Percentiles rank a stretch among this genome's conserved stretches.
Conservation (phyloP, 495 filamentous ascomycete species). For the Gamarada debralockiae region DNA sequence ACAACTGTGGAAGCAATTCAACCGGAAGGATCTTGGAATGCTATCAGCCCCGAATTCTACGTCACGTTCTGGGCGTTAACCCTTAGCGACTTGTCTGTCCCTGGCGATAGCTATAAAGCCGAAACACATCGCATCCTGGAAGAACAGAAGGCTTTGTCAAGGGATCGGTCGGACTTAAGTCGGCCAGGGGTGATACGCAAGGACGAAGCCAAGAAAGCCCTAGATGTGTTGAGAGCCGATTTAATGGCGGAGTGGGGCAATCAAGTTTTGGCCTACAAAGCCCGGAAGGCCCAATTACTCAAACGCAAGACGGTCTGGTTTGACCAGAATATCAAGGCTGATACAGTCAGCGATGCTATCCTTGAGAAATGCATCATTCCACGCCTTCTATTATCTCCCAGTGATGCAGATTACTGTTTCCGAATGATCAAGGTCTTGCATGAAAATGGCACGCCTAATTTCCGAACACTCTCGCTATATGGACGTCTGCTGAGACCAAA, state of each 20-base stretch:
- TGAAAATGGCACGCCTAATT: conserved; percentile 73
- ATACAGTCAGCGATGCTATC: conserved; percentile 67
- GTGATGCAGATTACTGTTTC: conserved; percentile 85
- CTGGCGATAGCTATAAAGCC: conserved; percentile 66
- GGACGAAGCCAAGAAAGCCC: conserved; percentile 56
- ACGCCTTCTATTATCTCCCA: conserved; percentile 73
- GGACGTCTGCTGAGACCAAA: conserved; percentile 81
- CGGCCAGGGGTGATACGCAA: conserved; percentile 55
- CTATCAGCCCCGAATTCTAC: conserved; percentile 73
- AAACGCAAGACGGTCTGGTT: conserved; percentile 85
- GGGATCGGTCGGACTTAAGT: conserved; percentile 69
- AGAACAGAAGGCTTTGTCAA: conserved; percentile 55
- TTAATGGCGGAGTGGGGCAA: conserved; percentile 67
- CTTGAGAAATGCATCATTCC: conserved; percentile 90
- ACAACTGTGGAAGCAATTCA: conserved; percentile 58
- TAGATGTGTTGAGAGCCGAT: conserved; percentile 54
- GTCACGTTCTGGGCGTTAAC: conserved; percentile 91
- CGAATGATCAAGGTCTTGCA: conserved; percentile 84
- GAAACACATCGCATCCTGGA: conserved; percentile 62
- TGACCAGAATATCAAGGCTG: conserved; percentile 53
- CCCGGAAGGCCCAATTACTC: conserved; percentile 58
- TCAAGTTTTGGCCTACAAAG: conserved; percentile 60
- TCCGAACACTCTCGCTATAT: conserved; percentile 80
- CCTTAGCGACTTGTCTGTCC: conserved; percentile 72
- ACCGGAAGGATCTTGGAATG: conserved; percentile 59